Evolutionary conservation across 192 early-diverging fungal genomes (phyloP), one percentile per base, ranked within the genome.

Genomic region (Pilaira anomala): DNA sequence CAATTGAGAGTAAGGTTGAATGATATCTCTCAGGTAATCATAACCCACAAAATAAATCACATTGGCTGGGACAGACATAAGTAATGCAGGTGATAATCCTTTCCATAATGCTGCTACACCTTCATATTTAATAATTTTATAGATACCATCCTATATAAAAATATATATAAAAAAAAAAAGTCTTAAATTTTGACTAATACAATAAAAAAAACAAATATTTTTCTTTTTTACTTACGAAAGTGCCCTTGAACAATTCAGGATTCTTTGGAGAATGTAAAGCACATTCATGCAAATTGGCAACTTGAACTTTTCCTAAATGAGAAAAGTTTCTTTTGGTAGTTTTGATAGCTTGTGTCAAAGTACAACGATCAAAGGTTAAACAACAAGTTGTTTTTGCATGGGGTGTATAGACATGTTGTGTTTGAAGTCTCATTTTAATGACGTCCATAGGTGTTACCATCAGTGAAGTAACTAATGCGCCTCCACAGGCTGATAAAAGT

Each of bases 21-120:
- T 73, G 3, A 50, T 41, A 58, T 89, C 88, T 44, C 91, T 84
- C 24, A 96, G 63, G 44, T 89, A 82, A 69, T 98, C 96, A 70
- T 98, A 98, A 7, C 94, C 96, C 2, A 94, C 86, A 82, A 95
- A 98, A 65, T 98, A 98, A 29, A 97, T 87, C 25, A 97, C 88
- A 3, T 91, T 96, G 9, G 92, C 85, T 1, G 96, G 96, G 1
- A 92, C 85, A 9, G 93, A 93, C 83, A 96, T 94, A 36, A 91
- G 77, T 65, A 98, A 73, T 3, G 93, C 91, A 1, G 96, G 92
- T 22, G 85, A 83, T 21, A 98, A 78, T 4, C 96, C 96, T 49
- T 87, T 80, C 91, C 92, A 98, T 39, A 98, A 76, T 5, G 83
- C 85, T 9, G 74, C 45, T 1, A 84, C 28, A 0, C 96, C 96